Evolutionary conservation across 768 basidiomycete genomes (phyloP), one percentile per base, ranked within the genome.

Genomic region (Lentinula detonsa): DNA sequence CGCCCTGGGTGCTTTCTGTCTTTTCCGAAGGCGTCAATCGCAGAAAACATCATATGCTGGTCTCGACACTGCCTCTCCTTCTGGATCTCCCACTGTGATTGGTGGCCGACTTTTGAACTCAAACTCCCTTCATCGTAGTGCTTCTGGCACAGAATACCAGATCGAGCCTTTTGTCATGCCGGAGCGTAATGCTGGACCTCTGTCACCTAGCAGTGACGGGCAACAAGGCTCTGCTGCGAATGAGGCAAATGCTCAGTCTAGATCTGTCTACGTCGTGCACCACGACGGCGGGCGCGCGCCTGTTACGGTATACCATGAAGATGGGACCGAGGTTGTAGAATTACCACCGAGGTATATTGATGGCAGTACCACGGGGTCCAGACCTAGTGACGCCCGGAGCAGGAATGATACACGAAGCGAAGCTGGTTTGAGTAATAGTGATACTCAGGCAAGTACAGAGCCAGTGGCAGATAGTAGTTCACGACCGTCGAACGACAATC

Each of bases 201-300:
- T 50, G 2, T 61, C 59, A 6, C 59, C 53, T 37, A 23, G n/a
- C 7, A 35, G 42, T 34, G 56, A 57, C 6, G 28, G 42, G 15
- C 53, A 34, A n/a, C 37, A 23, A 18, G 28, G 28, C 28, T 28
- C 28, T 28, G 5, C 37, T 13, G 18, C 21, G 50, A 33, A 42
- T 16, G 60, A 55, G 28, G 46, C 57, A 8, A 40, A 49, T 16
- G 50, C 31, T 42, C 49, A 49, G 31, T 57, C 56, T 33, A 55
- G 64, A 43, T 74, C 74, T 67, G 78, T 85, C 8, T 85, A 85
- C 63, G 82, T 85, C 43, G 77, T 87, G 35, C 85, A 85, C 63
- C 85, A 85, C 65, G 85, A 86, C 65, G 77, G 75, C n/a, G 81
- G 84, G 10, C 68, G 77, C 15, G 70, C 83, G 16, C 85, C 85